A percentile compares a stretch with the other conserved stretches of the same genome.
phyloP scores from a whole-genome alignment of 768 basidiomycete species.

The Leccinum subgranulosum region DNA sequence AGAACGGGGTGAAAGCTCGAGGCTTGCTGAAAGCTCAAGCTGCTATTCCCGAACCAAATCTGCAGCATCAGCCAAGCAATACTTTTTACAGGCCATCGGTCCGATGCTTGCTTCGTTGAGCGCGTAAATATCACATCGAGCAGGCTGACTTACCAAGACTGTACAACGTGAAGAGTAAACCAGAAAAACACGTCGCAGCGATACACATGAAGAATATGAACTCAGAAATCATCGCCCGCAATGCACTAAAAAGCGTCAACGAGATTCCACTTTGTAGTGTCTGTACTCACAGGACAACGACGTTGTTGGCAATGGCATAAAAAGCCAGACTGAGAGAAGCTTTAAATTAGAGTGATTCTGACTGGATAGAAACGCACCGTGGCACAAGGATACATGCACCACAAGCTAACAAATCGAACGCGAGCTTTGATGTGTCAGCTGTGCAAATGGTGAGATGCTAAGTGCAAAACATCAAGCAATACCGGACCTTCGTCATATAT shows the following conservation, averaged over 20 bases:
- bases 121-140: slow-evolving; percentile 17
- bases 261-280: not conserved
- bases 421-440: slow-evolving; percentile 51
- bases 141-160: slow-evolving; percentile 38
- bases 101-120: slow-evolving; percentile 28
- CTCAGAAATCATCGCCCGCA: slow-evolving; percentile 79
- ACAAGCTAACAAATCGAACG: slow-evolving; percentile 82
- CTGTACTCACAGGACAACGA: slow-evolving; percentile 65
- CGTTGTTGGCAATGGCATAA: slow-evolving; percentile 75
- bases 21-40: slow-evolving; percentile 54
- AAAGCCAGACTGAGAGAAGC: slow-evolving; percentile 58
- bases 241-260: slow-evolving; percentile 46
- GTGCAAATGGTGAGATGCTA: slow-evolving; percentile 3
- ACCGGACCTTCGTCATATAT: slow-evolving; percentile 46
- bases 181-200: slow-evolving; percentile 78
- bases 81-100: slow-evolving; percentile 34
- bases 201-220: slow-evolving; percentile 78
- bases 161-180: slow-evolving; percentile 57
- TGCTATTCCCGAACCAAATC: slow-evolving; percentile 84
- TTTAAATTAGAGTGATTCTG: not conserved
- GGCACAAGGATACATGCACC: slow-evolving; percentile 86
- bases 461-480: not conserved
- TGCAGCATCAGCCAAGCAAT: slow-evolving; percentile 86
- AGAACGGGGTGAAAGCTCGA: slow-evolving; percentile 65
- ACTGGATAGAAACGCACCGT: slow-evolving; percentile 40